Conservation (phyloP, 2,329 filamentous ascomycete species). For the Cordyceps javanica region DNA sequence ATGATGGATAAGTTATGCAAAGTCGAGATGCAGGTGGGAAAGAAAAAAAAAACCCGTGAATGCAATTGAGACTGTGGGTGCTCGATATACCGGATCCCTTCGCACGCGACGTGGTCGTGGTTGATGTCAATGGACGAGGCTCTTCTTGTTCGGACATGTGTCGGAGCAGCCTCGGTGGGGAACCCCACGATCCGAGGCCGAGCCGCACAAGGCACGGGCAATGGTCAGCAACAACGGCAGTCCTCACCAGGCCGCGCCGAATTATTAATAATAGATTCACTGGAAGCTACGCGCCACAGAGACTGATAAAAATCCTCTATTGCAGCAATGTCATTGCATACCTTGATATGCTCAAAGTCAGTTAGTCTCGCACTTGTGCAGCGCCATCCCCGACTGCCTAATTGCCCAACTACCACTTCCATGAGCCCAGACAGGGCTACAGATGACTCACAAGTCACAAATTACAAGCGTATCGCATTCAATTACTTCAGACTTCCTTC, state of each 20-base stretch:
- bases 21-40: background rate
- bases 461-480: no score
- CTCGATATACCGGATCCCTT: background rate
- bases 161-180: conserved; percentile 3
- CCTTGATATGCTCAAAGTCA: no score
- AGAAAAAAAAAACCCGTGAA: background rate
- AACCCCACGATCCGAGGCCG: conserved; percentile 3
- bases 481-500: no score
- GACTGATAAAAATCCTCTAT: background rate
- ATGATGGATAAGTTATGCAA: conserved; percentile 20
- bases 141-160: background rate
- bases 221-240: background rate
- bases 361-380: no score
- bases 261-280: background rate
- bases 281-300: background rate
- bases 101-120: background rate
- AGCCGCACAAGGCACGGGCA: background rate
- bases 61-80: background rate
- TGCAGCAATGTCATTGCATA: background rate
- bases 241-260: background rate
- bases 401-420: no score
- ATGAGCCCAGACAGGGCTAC: no score
- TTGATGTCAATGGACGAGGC: background rate
- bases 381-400: no score
- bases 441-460: no score